These are phyloP conservation scores for Nigrograna mackinnonii DNA, from an alignment of 2,329 filamentous ascomycete genomes.

Conservation along the genomic window DNA sequence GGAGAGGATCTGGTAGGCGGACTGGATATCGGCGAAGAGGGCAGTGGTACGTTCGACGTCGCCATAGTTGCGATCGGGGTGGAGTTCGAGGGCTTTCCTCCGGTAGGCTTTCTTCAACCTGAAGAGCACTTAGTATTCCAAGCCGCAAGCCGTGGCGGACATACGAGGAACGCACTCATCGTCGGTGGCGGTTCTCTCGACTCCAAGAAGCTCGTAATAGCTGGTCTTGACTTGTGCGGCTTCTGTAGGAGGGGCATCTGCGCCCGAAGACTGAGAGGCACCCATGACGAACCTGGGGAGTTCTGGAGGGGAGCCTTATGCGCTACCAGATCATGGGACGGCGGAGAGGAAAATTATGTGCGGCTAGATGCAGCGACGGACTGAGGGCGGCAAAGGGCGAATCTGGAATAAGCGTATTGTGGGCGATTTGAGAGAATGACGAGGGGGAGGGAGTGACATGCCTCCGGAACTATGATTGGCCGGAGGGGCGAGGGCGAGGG, in stretches of 20 bases:
- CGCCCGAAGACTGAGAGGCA: conserved; percentile 48
- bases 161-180: conserved; percentile 66
- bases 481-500: too few relatives aligned
- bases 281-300: too few relatives aligned
- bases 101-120: conserved; percentile 95
- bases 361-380: too few relatives aligned
- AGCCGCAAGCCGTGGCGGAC: neutral
- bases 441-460: too few relatives aligned
- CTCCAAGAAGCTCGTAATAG: conserved; percentile 82
- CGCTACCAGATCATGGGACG: too few relatives aligned
- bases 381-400: too few relatives aligned
- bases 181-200: conserved; percentile 73
- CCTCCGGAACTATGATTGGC: too few relatives aligned
- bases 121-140: conserved; percentile 3
- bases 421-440: too few relatives aligned
- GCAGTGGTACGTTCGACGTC: conserved; percentile 82
- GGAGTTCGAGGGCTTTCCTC: conserved; percentile 85
- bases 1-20: conserved; percentile 93
- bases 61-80: conserved; percentile 91
- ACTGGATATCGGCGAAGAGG: conserved; percentile 88
- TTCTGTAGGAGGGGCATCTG: conserved; percentile 20
- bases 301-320: too few relatives aligned
- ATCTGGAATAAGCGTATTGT: too few relatives aligned
- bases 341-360: too few relatives aligned
- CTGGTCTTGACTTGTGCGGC: conserved; percentile 63